phyloP scores from a whole-genome alignment of 805 yeast species.

The Pichia scutulata region DNA sequence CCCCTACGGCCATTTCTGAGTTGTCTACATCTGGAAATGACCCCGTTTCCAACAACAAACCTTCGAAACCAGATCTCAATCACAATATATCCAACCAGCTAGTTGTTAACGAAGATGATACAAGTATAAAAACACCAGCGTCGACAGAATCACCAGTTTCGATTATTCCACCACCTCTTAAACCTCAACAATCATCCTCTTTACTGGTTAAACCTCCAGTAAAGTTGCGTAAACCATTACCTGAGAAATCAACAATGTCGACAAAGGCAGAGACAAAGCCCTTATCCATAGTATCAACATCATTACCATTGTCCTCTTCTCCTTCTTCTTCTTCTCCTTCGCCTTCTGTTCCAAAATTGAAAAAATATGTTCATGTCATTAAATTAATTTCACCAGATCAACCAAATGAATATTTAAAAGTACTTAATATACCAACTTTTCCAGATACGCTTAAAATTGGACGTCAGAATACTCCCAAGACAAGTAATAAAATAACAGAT shows the following conservation, averaged over 20 bases:
- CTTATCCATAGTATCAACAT: conserved; percentile 5
- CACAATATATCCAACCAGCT: not conserved
- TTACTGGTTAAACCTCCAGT: not conserved
- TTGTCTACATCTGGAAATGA: conserved; percentile 7
- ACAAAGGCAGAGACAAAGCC: not conserved
- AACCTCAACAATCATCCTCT: not conserved
- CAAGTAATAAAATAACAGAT: conserved; percentile 58
- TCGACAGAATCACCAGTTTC: not conserved
- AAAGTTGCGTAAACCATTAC: not conserved
- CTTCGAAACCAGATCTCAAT: not conserved
- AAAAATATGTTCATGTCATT: conserved; percentile 47
- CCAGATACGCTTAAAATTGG: conserved; percentile 88
- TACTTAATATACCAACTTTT: conserved; percentile 65
- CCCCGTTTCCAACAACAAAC: not conserved
- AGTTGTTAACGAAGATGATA: not conserved
- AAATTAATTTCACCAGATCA: conserved; percentile 70
- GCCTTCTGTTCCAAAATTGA: conserved; percentile 7
- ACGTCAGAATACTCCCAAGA: conserved; percentile 69
- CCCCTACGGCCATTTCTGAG: conserved; percentile 14
- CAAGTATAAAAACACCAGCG: not conserved
- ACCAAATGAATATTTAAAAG: conserved; percentile 57
- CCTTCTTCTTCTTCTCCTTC: conserved; percentile 3
- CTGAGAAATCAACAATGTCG: not conserved
- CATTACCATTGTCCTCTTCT: not conserved
- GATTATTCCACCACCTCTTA: not conserved